These are phyloP conservation scores for Dactylellina cionopaga DNA, from an alignment of 2,329 filamentous ascomycete genomes.

Conservation along the genomic window DNA sequence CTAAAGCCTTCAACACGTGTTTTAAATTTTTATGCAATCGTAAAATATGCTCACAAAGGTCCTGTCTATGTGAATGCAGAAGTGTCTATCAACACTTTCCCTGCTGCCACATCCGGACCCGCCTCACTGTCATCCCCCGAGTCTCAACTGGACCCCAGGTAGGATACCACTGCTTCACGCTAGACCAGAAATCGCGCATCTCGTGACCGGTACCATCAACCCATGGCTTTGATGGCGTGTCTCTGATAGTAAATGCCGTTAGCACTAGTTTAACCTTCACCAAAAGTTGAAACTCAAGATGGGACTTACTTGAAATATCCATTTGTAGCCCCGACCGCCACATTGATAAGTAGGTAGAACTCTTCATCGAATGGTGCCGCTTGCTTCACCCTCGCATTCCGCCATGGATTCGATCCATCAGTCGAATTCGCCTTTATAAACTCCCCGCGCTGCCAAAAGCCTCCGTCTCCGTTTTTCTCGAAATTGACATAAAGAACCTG, in stretches of 20 bases:
- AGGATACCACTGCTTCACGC: constrained; percentile 34
- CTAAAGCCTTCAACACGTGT: too few relatives aligned
- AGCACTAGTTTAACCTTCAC: neutral
- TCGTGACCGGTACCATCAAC: constrained; percentile 26
- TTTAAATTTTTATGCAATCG: too few relatives aligned
- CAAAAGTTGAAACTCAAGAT: neutral
- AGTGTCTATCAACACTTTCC: constrained; percentile 35
- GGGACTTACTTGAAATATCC: constrained; percentile 59
- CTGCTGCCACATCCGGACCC: constrained; percentile 44
- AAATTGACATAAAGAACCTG: constrained; percentile 55
- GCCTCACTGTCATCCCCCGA: constrained; percentile 36
- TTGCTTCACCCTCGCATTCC: constrained; percentile 58
- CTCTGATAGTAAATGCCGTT: constrained; percentile 4
- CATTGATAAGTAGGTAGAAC: constrained; percentile 67
- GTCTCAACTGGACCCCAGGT: constrained; percentile 34
- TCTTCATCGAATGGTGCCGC: constrained; percentile 67
- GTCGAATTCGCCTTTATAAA: constrained; percentile 63
- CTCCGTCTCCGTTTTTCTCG: constrained; percentile 28
- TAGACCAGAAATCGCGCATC: constrained; percentile 44
- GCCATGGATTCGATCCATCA: constrained; percentile 64
- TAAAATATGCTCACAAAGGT: too few relatives aligned
- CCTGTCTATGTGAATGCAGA: too few relatives aligned
- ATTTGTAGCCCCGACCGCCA: constrained; percentile 65
- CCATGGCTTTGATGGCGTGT: constrained; percentile 30
- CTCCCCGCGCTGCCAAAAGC: constrained; percentile 63